A percentile compares a stretch with the other conserved stretches of the same genome.
These are phyloP conservation scores for Saussurea involucrata DNA, from an alignment of 129 eudicot genomes.

Conservation along the genomic window DNA sequence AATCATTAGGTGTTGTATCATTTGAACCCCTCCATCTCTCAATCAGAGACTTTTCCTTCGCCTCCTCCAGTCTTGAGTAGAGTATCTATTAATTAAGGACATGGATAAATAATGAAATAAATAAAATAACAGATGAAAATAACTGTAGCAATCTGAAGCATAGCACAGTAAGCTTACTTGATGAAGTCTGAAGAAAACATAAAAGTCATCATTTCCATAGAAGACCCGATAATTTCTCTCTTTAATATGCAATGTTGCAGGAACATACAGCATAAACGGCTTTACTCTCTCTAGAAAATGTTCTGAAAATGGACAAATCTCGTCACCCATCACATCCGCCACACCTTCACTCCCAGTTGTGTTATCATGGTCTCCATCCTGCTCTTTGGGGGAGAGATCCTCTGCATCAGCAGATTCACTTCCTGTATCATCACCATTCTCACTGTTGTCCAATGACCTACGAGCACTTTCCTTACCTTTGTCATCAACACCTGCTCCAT, in stretches of 20 bases:
- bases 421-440: conserved; percentile 61
- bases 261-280: conserved; percentile 57
- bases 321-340: conserved; percentile 42
- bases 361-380: conserved; percentile 42
- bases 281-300: conserved; percentile 50
- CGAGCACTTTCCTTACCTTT: conserved; percentile 59
- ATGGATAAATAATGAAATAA: neutral
- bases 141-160: neutral
- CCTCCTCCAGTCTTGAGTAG: conserved; percentile 77
- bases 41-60: conserved; percentile 69
- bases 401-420: conserved; percentile 80
- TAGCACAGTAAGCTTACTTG: conserved; percentile 41
- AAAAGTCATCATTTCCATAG: conserved; percentile 87
- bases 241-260: conserved; percentile 32
- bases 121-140: neutral
- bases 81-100: conserved; percentile 49
- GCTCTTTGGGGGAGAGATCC: conserved; percentile 67
- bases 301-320: conserved; percentile 43
- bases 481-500: conserved; percentile 20
- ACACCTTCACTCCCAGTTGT: conserved; percentile 85
- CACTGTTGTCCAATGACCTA: conserved; percentile 46
- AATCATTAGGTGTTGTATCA: conserved; percentile 58
- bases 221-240: conserved; percentile 50
- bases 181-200: conserved; percentile 93
- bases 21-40: conserved; percentile 79